Evolutionary conservation across 2,329 filamentous ascomycete species (phyloP), one percentile per base, ranked within the genome.

Genomic region (Diplodia sapinea): DNA sequence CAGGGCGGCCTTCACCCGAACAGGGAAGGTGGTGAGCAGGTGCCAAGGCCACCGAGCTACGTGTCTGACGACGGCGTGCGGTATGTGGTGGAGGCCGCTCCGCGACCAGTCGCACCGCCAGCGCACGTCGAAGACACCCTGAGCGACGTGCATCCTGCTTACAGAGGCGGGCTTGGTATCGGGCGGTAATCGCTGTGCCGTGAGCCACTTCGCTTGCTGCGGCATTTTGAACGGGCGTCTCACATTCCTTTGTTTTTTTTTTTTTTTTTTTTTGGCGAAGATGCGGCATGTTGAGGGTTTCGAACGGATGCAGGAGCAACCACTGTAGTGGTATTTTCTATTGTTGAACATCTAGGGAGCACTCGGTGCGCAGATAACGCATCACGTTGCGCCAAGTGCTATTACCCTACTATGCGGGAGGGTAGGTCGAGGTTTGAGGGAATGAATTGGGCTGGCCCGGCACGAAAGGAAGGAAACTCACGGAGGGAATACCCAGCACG

Each of bases 51-150:
- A 4, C 92, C 92, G 2, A 92, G 89, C 4, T 95, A 95, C 75
- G 82, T 85, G 4, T 92, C 89, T 0, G 91, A 94, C 11, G 89
- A 93, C 72, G 91, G 91, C 0, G 85, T 93, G 5, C 84, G 85
- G 33, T 93, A 93, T 74, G 86, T 92, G 15, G 82, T 92, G 5
- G 88, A 92, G 71, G 89, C 88, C 0, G 84, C 84, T 31, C 65
- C 65, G 17, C 62, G 62, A 4, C 52, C 62, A 15, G 47, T 65
- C 15, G 62, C 51, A 4, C 62, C 62, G 4, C 4, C 13, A 23
- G 50, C 4, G 6, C 47, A 40, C 13, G 26, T 26, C 26, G 43
- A 47, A 9, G 40, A 62, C 13, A 51, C 9, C 11, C 3, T 65
- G 62, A 55, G 50, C 29, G 62, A 55, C 23, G 62, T 65, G 62